Evolutionary conservation across 257 asterid species (phyloP).

Genomic region (Solanum bulbocastanum): DNA sequence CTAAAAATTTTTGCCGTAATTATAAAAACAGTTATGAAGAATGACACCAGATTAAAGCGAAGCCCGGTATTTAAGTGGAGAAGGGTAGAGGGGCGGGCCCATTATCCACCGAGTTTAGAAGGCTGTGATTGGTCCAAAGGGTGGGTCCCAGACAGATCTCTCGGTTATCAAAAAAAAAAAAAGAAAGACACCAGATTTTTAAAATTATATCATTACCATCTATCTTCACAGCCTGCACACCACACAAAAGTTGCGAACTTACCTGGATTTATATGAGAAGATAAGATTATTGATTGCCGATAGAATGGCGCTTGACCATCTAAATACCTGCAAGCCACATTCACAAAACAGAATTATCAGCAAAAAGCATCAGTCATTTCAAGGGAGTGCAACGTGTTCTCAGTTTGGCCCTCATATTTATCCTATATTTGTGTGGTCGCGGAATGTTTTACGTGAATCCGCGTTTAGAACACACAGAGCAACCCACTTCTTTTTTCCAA

Average conservation of each 20-base stretch:
- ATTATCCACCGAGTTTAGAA: too few relatives aligned
- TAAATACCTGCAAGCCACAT: constrained; percentile 44
- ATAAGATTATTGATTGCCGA: constrained; percentile 73
- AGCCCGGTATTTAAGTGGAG: too few relatives aligned
- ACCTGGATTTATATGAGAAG: constrained; percentile 92
- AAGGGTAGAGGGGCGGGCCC: too few relatives aligned
- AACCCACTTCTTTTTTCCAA: neutral
- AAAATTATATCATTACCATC: neutral
- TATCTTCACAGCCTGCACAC: neutral
- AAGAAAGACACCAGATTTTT: neutral
- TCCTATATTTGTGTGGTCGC: neutral
- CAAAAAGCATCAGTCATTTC: neutral
- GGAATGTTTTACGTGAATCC: neutral
- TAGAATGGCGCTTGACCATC: constrained; percentile 85
- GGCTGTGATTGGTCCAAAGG: too few relatives aligned
- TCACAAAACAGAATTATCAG: constrained; percentile 6
- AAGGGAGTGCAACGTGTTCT: neutral
- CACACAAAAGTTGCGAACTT: neutral
- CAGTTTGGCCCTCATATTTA: neutral
- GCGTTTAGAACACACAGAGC: neutral
- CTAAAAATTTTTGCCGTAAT: neutral
- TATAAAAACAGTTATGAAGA: neutral
- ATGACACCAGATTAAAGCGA: neutral
- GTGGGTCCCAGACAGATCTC: too few relatives aligned
- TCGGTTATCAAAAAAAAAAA: too few relatives aligned